Evolutionary conservation across 192 early-diverging fungal species (phyloP), one percentile per base, ranked within the genome.

Genomic region (Kickxella alabastrina): DNA sequence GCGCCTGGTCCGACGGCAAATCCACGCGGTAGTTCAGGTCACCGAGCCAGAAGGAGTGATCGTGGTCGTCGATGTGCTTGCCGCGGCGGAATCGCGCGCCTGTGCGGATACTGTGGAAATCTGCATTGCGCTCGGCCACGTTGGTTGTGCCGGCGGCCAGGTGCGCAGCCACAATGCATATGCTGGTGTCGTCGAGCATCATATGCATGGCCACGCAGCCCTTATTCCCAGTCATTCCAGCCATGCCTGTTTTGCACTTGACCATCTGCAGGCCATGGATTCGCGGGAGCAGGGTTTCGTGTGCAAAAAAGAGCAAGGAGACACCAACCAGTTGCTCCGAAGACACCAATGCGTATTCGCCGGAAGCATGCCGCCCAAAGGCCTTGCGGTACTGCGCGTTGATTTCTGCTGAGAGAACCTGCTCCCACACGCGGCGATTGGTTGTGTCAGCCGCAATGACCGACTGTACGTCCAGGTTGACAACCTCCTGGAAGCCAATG

Each of bases 191-290:
- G 54, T 88, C 73, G 44, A 88, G 85, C 55, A 87, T 79, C 65
- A 96, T 80, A 18, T 90, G 84, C 47, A 97, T 84, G 1, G 91
- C 94, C 3, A 99, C 90, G 1, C 88, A 93, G 26, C 96, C 96
- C 79, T 99, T 99, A 77, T 97, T 99, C 34, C 92, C 97, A 2
- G 92, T 86, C 82, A 97, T 92, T 6, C 97, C 97, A 15, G 83
- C 82, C 37, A 99, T 67, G 3, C 95, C 97, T 4, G 95, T 99
- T 81, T 98, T 99, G 62, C 85, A 84, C 24, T 84, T 86, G 5
- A 83, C 77, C 47, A 83, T 84, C 68, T 96, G 91, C 14, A 98
- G 83, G 47, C 84, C 83, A 36, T 92, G 79, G 13, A 99, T 84
- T 22, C 86, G 62, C 2, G 79, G 75, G 0, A 87, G 78, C 40